A percentile compares a stretch with the other conserved stretches of the same genome.
Conservation (phyloP, 129 eudicot genomes). For the Solidago caesia region DNA sequence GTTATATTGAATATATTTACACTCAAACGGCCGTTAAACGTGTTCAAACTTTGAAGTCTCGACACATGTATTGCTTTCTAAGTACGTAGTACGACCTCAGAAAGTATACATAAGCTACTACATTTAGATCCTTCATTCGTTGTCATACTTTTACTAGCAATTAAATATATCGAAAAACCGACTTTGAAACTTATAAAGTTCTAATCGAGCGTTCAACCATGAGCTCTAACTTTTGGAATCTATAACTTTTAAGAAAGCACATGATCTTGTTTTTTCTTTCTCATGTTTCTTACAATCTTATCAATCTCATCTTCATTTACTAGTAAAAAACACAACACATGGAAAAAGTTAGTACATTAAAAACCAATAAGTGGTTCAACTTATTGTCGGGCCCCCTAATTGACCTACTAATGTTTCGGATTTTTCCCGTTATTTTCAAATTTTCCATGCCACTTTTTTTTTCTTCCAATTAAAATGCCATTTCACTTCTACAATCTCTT, state of each 20-base stretch:
- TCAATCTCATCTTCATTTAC: not conserved
- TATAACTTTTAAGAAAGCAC: conserved; percentile 16
- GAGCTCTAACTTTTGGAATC: not conserved
- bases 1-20: too few species aligned
- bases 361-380: not conserved
- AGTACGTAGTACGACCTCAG: too few species aligned
- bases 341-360: not conserved
- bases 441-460: not conserved
- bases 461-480: conserved; percentile 16
- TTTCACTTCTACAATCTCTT: not conserved
- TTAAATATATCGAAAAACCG: not conserved
- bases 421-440: conserved; percentile 33
- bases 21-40: too few species aligned
- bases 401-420: conserved; percentile 28
- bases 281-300: not conserved
- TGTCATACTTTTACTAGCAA: not conserved
- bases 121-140: not conserved
- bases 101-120: too few species aligned
- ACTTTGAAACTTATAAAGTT: not conserved
- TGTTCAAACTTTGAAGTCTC: too few species aligned
- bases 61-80: too few species aligned
- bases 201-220: not conserved
- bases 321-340: conserved; percentile 4
- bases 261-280: conserved; percentile 3
- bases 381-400: not conserved